These are phyloP conservation scores for Platanus orientalis DNA, from an alignment of 164 flowering plant genomes.

Conservation along the genomic window DNA sequence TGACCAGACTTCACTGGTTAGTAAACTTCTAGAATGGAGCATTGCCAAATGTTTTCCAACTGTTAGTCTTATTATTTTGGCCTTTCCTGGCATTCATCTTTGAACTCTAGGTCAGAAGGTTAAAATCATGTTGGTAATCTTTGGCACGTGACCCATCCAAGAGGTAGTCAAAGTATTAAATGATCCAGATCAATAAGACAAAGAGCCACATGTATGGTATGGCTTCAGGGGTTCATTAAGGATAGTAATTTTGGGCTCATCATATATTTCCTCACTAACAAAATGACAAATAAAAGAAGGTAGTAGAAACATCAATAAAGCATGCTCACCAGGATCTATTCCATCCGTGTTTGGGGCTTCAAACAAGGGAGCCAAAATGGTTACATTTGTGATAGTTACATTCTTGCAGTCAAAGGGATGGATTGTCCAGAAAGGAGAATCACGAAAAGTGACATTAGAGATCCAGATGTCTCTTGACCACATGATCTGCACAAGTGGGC, in stretches of 20 bases:
- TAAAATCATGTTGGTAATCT: too few species aligned
- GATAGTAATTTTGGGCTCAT: too few species aligned
- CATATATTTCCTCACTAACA: too few species aligned
- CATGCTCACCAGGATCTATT: conserved; percentile 85
- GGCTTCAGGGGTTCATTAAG: too few species aligned
- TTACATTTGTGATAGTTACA: conserved; percentile 57
- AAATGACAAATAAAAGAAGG: too few species aligned
- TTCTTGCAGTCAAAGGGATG: conserved; percentile 99
- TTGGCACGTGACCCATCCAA: too few species aligned
- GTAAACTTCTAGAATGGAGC: not conserved
- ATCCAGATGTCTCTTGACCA: conserved; percentile 87
- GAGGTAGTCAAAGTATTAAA: too few species aligned
- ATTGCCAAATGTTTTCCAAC: not conserved
- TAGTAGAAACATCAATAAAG: not conserved
- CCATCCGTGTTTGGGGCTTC: conserved; percentile 99
- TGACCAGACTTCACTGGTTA: not conserved
- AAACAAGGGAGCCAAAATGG: conserved; percentile 79
- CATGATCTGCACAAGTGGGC: conserved; percentile 94
- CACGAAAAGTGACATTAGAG: conserved; percentile 56
- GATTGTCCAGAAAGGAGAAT: conserved; percentile 97
- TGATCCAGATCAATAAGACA: too few species aligned
- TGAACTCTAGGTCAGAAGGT: too few species aligned
- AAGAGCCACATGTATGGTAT: too few species aligned
- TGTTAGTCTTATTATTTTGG: too few species aligned
- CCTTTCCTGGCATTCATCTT: too few species aligned